Conservation (phyloP, 805 yeast genomes). For the Nakazawaea wyomingensis region DNA sequence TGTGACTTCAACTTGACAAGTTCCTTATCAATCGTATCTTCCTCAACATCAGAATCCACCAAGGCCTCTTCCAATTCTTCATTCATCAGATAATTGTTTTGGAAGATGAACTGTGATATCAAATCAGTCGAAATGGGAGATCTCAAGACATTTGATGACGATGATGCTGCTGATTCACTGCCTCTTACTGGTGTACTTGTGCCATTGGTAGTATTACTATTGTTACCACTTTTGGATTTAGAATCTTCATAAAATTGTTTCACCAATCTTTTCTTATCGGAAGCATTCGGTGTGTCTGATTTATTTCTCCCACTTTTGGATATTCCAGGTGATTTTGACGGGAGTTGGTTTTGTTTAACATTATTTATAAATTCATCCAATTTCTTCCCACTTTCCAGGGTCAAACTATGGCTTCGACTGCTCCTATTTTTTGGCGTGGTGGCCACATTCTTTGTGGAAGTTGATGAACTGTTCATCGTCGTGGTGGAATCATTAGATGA, state of each 20-base stretch:
- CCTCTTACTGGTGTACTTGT: background rate
- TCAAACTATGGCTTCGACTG: constrained; percentile 1
- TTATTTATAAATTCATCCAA: constrained; percentile 9
- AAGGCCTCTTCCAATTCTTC: background rate
- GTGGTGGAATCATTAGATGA: constrained; percentile 3
- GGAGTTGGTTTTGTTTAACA: background rate
- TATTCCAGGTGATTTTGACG: constrained; percentile 1
- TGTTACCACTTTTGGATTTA: background rate
- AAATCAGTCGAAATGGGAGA: background rate
- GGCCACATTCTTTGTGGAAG: background rate
- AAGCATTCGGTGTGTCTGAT: constrained; percentile 1
- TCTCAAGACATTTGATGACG: background rate
- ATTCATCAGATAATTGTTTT: background rate
- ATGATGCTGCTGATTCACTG: constrained; percentile 4
- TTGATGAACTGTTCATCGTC: background rate
- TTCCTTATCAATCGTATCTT: background rate
- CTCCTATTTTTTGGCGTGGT: background rate
- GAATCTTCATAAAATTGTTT: constrained; percentile 13
- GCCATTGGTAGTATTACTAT: background rate
- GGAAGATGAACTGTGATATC: background rate
- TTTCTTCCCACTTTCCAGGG: constrained; percentile 7
- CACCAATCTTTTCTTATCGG: constrained; percentile 14
- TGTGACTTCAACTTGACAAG: background rate
- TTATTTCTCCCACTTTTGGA: background rate
- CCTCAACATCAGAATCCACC: background rate